phyloP scores from a whole-genome alignment of 2,329 filamentous ascomycete genomes.

The Microascus cirrosus region DNA sequence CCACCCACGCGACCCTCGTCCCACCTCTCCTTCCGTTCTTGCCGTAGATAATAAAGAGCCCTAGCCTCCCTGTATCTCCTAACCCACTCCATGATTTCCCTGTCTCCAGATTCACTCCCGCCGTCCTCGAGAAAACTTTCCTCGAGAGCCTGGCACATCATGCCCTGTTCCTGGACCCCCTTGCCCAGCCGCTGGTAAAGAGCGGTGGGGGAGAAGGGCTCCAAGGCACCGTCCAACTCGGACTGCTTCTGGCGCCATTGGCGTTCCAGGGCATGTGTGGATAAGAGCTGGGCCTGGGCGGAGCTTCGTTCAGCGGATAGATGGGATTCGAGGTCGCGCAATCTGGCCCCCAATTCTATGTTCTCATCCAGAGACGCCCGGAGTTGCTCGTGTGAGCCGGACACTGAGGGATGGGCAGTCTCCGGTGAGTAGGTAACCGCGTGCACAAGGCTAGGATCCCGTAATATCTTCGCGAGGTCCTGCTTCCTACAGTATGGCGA shows the following conservation, averaged over 20 bases:
- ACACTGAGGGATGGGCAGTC: constrained; percentile 62
- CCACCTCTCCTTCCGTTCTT: constrained; percentile 86
- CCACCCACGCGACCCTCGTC: constrained; percentile 92
- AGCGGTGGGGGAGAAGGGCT: constrained; percentile 75
- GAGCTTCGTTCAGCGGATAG: constrained; percentile 51
- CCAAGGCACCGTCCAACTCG: constrained; percentile 77
- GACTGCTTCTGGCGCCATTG: constrained; percentile 82
- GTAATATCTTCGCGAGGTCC: constrained; percentile 62
- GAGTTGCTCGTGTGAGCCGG: constrained; percentile 53
- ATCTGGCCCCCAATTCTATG: constrained; percentile 52
- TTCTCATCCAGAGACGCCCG: constrained; percentile 59
- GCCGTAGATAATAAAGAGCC: constrained; percentile 65
- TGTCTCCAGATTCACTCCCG: constrained; percentile 41
- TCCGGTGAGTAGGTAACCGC: constrained; percentile 59
- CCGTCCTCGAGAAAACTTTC: constrained; percentile 76
- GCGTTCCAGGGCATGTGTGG: constrained; percentile 79
- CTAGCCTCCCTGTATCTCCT: constrained; percentile 69
- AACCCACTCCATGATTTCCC: constrained; percentile 80
- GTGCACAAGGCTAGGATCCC: constrained; percentile 53
- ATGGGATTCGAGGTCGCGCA: constrained; percentile 47
- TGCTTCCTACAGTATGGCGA: constrained; percentile 47
- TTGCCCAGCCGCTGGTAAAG: constrained; percentile 73
- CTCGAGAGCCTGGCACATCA: constrained; percentile 70
- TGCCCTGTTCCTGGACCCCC: constrained; percentile 72
- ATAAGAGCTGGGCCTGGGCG: constrained; percentile 71